Base-by-base conservation (phyloP, 1,284 basidiomycete species). In the Fomitopsis palustris region DNA sequence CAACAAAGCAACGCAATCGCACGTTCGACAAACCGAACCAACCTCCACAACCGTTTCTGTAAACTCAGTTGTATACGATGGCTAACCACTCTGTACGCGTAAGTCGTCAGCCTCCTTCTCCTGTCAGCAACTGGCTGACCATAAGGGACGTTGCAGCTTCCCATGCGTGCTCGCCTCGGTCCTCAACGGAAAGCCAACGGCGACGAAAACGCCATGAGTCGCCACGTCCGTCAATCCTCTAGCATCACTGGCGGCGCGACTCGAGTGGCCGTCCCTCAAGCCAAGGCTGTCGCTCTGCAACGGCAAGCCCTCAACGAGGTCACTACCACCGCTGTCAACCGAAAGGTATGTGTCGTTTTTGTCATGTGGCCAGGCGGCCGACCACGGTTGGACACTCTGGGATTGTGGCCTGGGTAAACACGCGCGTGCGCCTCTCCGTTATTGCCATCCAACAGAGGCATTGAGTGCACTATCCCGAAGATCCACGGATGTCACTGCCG, bases 151-250 rank as follows among this genome's bases (percentile, higher is more conserved):
- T 55, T 59, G 12, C 57, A 78, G 75, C 65, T 76, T 66, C 68
- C 74, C 56, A 64, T 76, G 70, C 75, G 76, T 68, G 73, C 74
- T 69, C 74, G 76, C 62, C 69, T 71, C 58, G 76, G 76, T 42
- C 69, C 73, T 23, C 72, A 74, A 71, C 87, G 89, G 69, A 90
- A 87, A 75, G 81, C 73, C 55, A 77, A 78, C 62, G 74, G 72
- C 59, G 90, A 92, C 69, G 89, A 92, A 77, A 92, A 92, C 68
- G 86, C 88, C 52, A 80, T 79, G 65, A 83, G 79, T 67, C 83
- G 78, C 73, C 84, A 89, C 67, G 66, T 78, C 51, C 85, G 87
- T 61, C 85, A 88, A 66, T 64, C 78, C 23, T 86, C 86, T 17
- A 79, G 76, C 63, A 75, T 75, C 54, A 65, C 75, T 57, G 67